Evolutionary conservation across 2,329 filamentous ascomycete genomes (phyloP).

Genomic region (Ophiostoma tasmaniense): DNA sequence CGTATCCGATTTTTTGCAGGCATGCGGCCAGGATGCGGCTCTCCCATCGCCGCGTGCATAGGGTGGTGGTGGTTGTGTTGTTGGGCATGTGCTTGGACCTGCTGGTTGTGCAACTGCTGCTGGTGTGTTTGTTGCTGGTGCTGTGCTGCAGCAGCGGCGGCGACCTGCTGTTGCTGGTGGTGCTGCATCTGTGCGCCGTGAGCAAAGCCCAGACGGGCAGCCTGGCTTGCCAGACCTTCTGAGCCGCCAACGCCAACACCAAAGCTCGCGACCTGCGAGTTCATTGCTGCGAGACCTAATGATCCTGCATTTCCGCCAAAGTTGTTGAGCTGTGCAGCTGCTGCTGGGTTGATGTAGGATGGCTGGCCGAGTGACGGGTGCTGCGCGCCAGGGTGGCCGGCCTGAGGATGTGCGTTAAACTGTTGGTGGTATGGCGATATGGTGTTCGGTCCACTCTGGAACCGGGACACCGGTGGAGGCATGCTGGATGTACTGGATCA

Average conservation of each 20-base stretch:
- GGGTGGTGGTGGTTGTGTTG: conserved; percentile 36
- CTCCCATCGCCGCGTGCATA: conserved; percentile 31
- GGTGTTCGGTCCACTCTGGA: conserved; percentile 38
- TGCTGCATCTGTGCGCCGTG: conserved; percentile 55
- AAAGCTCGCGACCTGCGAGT: conserved; percentile 37
- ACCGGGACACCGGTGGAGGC: conserved; percentile 36
- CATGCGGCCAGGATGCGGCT: conserved; percentile 45
- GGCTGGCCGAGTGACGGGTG: conserved; percentile 55
- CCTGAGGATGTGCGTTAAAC: conserved; percentile 47
- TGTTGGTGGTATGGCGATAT: conserved; percentile 42
- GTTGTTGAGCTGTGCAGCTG: conserved; percentile 47
- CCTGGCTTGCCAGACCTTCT: conserved; percentile 75
- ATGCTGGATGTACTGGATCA: conserved; percentile 21
- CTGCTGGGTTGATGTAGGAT: conserved; percentile 54
- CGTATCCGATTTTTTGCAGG: conserved; percentile 73
- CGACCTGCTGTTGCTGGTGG: conserved; percentile 52
- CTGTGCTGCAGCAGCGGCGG: conserved; percentile 39
- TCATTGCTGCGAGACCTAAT: conserved; percentile 33
- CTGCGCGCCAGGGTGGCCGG: conserved; percentile 36
- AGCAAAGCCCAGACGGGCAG: conserved; percentile 78
- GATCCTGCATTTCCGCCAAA: conserved; percentile 54
- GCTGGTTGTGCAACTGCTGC: conserved; percentile 36
- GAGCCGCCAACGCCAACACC: conserved; percentile 54
- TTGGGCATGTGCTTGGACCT: conserved; percentile 34
- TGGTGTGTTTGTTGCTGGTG: conserved; percentile 40